Evolutionary conservation across 345 rosid genomes (phyloP), one percentile per base, ranked within the genome.

Genomic region (Laguncularia racemosa): DNA sequence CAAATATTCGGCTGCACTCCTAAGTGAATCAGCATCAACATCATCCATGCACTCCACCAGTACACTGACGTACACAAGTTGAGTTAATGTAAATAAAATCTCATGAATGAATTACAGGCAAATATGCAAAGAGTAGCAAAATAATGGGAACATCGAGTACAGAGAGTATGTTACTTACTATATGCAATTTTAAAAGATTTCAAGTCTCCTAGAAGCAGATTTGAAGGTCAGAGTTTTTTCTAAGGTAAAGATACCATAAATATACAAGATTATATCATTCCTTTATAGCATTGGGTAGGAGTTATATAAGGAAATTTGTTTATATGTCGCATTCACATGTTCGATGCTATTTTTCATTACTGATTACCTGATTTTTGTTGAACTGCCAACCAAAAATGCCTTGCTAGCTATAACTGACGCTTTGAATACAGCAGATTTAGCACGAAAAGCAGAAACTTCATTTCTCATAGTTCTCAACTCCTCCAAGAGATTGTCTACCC

Each of bases 11-110:
- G 93, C 98, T 4, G 95, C 96, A 58, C 71, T 84, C 77, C 81
- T 92, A 20, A 92, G 76, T 18, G 96, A 80, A 74, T 84, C 98
- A 1, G 93, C 89, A 69, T 86, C 95, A 2, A 81, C 73, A 66
- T 84, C 86, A 44, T 84, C 93, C 91, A 92, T 73, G 56, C 60
- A 66, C 78, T 92, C 96, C 46, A 92, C 96, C 0, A 92, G 73
- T 13, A 92, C 93, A 72, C 98, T 91, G 76, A 17, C 9, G 11
- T 51, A 65, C 12, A 19, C 43, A 51, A 40, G 40, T 15, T 57
- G 44, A 48, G 20, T n/a, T 19, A 52, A 6, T 33, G 9, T 33
- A 6, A 33, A 6, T 1, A 9, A 33, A 33, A 33, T 33, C 28
- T 23, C 28, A 9, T 6, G 7, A 33, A 33, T 33, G 9, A 33